Evolutionary conservation across 2,329 filamentous ascomycete species (phyloP).

Genomic region (Pyrenochaeta sp.): DNA sequence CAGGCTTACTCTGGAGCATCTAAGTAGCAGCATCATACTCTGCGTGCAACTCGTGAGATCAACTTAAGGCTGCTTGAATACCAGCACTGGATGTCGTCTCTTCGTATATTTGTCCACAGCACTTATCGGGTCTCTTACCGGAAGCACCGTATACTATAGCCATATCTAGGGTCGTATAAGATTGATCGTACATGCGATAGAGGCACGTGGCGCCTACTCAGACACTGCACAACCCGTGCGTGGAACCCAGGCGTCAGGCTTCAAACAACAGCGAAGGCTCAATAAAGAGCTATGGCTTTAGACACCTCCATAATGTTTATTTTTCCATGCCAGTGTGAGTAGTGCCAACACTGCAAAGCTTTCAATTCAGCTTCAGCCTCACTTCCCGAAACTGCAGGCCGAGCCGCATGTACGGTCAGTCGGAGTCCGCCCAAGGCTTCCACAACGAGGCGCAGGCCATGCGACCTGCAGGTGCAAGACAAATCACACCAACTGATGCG

Average conservation of each 20-base stretch:
- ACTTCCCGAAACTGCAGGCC: neutral
- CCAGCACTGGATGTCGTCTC: neutral
- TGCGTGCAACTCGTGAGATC: too few relatives aligned
- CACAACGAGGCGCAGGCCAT: slow-evolving; percentile 3
- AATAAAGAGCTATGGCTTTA: neutral
- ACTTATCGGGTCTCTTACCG: neutral
- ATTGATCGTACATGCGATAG: neutral
- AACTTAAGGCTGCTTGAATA: too few relatives aligned
- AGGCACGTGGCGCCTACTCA: neutral
- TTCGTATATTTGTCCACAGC: neutral
- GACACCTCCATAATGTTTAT: neutral
- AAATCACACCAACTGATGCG: neutral
- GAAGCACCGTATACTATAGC: neutral
- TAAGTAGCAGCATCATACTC: too few relatives aligned
- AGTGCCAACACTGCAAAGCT: neutral
- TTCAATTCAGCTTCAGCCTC: slow-evolving; percentile 1
- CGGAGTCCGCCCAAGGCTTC: neutral
- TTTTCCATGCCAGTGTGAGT: neutral
- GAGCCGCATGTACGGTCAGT: neutral
- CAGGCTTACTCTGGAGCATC: too few relatives aligned
- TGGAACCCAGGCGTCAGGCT: neutral
- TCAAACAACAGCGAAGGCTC: neutral
- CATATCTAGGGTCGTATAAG: neutral
- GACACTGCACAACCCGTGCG: neutral
- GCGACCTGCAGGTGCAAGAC: neutral